phyloP scores from a whole-genome alignment of 1,284 basidiomycete genomes.

The Neolentinus lepideus region DNA sequence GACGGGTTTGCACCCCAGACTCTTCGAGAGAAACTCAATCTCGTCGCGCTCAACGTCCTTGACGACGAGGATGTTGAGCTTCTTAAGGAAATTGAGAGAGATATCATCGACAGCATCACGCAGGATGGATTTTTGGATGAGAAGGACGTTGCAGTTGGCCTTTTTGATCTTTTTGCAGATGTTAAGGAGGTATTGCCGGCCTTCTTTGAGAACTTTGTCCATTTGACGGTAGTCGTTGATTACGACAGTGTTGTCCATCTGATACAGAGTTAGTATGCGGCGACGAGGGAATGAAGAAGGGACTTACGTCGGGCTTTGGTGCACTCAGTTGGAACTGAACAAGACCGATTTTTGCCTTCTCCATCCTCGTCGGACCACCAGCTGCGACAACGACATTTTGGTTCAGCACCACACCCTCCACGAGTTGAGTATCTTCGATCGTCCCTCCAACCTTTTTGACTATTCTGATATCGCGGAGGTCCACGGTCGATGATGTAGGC shows the following conservation, averaged over 20 bases:
- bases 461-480: constrained; percentile 92
- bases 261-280: constrained; percentile 1
- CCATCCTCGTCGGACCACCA: constrained; percentile 91
- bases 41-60: constrained; percentile 99
- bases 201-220: constrained; percentile 99
- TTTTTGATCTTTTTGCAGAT: constrained; percentile 99
- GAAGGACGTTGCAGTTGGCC: constrained; percentile 96
- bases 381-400: constrained; percentile 90
- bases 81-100: constrained; percentile 97
- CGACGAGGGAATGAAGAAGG: not conserved
- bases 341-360: constrained; percentile 98
- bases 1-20: constrained; percentile 92
- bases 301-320: constrained; percentile 92
- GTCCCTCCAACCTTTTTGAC: constrained; percentile 99
- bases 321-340: constrained; percentile 98
- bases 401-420: constrained; percentile 94
- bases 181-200: constrained; percentile 96
- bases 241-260: constrained; percentile 99
- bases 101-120: constrained; percentile 98
- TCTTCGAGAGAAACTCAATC: constrained; percentile 96
- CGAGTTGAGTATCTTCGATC: constrained; percentile 97
- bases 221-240: constrained; percentile 99
- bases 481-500: constrained; percentile 86
- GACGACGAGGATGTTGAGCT: constrained; percentile 94
- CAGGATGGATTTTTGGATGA: constrained; percentile 99